A percentile compares a stretch with the other conserved stretches of the same genome.
Evolutionary conservation across 1,139 yeast species (phyloP).

Genomic region (Blastobotrys capitulatus): DNA sequence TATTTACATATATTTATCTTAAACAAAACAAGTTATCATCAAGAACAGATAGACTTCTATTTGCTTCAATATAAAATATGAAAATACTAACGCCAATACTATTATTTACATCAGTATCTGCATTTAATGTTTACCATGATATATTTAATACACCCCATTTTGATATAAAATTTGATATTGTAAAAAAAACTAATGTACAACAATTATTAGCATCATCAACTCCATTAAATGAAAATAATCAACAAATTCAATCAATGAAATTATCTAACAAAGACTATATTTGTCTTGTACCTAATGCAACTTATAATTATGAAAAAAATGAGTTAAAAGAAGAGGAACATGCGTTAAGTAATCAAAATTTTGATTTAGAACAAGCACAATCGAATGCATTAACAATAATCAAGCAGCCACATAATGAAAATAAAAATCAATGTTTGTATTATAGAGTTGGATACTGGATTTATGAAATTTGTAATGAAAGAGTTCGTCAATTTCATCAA

Average conservation of each 20-base stretch:
- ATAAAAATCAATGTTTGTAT: conserved; percentile 3
- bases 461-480: conserved; percentile 52
- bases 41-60: too few relatives aligned
- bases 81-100: neutral
- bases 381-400: conserved; percentile 28
- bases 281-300: conserved; percentile 6
- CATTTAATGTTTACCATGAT: conserved; percentile 7
- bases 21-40: too few relatives aligned
- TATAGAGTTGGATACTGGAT: conserved; percentile 57
- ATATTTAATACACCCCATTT: conserved; percentile 1
- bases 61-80: too few relatives aligned
- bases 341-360: neutral
- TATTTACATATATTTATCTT: too few relatives aligned
- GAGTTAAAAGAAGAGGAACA: neutral
- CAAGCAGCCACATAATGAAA: conserved; percentile 4
- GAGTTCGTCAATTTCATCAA: conserved; percentile 53
- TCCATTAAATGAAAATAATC: neutral
- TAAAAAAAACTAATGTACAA: neutral
- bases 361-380: conserved; percentile 10
- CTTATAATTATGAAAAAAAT: neutral
- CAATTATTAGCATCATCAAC: neutral
- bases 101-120: neutral
- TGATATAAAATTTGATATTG: neutral
- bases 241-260: neutral
- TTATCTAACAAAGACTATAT: conserved; percentile 1